Base-by-base conservation (phyloP, 2,329 filamentous ascomycete genomes). In the Cercospora zeina region DNA sequence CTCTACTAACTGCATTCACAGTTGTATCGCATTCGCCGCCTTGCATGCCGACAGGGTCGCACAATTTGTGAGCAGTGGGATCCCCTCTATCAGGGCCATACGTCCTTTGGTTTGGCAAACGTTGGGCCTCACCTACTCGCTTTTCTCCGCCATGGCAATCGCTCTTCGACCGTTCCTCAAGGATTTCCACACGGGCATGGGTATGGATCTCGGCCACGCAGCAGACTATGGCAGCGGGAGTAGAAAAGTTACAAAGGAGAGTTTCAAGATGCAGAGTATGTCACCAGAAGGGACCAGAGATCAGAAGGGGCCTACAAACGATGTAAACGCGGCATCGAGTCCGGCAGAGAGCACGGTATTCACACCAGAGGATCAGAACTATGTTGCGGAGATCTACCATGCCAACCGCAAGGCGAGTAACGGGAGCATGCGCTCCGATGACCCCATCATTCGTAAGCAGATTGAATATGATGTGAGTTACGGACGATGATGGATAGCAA, bases 401-500 rank as follows among this genome's bases (percentile, higher is more conserved):
- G 63, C 54, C 5, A 53, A 54, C 36, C 51, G 63, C 21, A 59
- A 58, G 36, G 45, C 53, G 10, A 65, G 63, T 50, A 24, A 39
- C 14, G 63, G 45, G 21, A 64, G 62, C 31, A 54, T 49, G 57
- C 39, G 56, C 10, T 58, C 63, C n/a, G 53, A 63, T 8, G 58
- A 65, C 42, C 62, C 59, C n/a, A 61, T 65, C 34, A 65, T 65
- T 31, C 54, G 61, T 19, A 55, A 62, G 33, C 54, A 65, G 19
- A 57, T 63, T 37, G 63, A 65, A 24, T 63, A 63, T 53, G 61
- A 60, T 24, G 63, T 65, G 19, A 63, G 58, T 13, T 65, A 63
- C 37, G 39, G 63, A 21, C 16, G 10, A 47, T 19, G 33, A 55
- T 45, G 37, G 53, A 39, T 27, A 59, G 56, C 16, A 19, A 34